Base-by-base conservation (phyloP, 257 asterid genomes). In the Nicotiana obtusifolia region DNA sequence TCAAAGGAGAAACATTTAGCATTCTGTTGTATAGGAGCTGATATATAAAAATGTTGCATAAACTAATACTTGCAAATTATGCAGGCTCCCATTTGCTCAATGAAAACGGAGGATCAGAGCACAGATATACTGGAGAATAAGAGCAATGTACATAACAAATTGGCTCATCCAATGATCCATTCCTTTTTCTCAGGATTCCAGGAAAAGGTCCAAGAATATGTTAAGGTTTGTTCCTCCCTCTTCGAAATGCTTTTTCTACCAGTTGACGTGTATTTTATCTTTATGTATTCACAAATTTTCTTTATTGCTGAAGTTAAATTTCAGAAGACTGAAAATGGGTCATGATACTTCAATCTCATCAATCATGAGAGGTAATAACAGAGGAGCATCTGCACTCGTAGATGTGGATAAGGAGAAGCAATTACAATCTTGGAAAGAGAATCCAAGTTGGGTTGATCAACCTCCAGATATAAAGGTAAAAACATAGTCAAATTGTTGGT, bases 401-500 rank as follows among this genome's bases (percentile, higher is more conserved):
- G 86, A 85, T 57, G 85, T 90, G 86, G 90, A 85, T 73, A 88
- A 87, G 79, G 95, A 87, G 86, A 89, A 87, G 87, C 99, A 93
- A 84, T 60, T 95, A 84, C 82, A 82, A 73, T 89, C 95, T 56
- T 95, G 97, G 99, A 92, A 81, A 90, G 91, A 91, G 73, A 92
- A 92, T 80, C 98, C 96, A 31, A 77, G 20, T 31, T 95, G 97
- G 98, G 82, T 68, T 24, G 93, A 92, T 73, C 88, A 85, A 82
- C 89, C 95, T 67, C 91, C 98, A 16, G 71, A 81, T 77, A 88
- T 95, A 78, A 87, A 92, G 96, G 99, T 94, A 53, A 86, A 10
- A 67, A 5, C 5, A 0, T 15, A 7, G 8, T 44, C 37, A 49
- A 73, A 14, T 73, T 73, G 8, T 73, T 73, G 0, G 61, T 73